Conservation (phyloP, 331 rosid genomes). For the Cydonia oblonga region DNA sequence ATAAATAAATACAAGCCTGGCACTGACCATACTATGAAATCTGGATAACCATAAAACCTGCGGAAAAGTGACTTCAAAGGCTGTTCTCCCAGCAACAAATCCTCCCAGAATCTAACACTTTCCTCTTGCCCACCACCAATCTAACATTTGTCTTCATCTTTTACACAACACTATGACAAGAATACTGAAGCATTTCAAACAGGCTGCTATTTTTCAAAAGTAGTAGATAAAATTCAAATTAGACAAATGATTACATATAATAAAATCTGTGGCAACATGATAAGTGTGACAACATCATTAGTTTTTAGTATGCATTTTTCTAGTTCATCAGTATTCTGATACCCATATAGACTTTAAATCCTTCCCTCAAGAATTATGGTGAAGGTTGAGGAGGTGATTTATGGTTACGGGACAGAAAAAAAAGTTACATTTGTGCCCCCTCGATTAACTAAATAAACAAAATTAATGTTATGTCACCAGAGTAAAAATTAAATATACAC, state of each 20-base stretch:
- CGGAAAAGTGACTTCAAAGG: not conserved
- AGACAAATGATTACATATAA: not conserved
- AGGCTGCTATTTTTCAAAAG: not conserved
- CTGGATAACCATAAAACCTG: not conserved
- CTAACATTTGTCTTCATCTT: not conserved
- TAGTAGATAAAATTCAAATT: not conserved
- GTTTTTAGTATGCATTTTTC: not conserved
- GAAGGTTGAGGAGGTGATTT: not conserved
- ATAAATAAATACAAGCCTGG: not conserved
- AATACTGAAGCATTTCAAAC: constrained; percentile 1
- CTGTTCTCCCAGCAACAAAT: not conserved
- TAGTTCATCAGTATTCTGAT: not conserved
- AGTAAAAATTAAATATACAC: not conserved
- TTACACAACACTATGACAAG: not conserved
- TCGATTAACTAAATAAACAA: not conserved
- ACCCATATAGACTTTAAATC: not conserved
- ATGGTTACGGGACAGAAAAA: not conserved
- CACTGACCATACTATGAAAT: not conserved
- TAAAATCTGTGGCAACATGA: not conserved
- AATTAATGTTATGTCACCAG: not conserved
- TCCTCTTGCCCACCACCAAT: not conserved
- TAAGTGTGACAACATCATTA: too few species aligned
- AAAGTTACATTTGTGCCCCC: not conserved
- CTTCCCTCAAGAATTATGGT: not conserved
- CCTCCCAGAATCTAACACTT: not conserved